Conservation (phyloP, 192 early-diverging fungal species). For the Globomyces pollinis-pini region DNA sequence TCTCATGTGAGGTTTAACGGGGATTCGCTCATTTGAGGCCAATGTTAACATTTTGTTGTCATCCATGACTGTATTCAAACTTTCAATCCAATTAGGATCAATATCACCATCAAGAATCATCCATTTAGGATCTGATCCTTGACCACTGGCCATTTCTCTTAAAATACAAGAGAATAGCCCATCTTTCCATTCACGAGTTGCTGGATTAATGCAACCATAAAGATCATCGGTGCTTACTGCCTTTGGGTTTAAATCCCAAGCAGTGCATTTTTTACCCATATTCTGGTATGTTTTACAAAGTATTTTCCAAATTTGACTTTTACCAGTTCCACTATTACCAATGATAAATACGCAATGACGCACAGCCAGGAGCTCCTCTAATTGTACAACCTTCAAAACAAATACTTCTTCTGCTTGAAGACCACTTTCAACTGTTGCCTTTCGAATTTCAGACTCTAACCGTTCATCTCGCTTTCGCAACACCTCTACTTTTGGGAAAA, state of each 20-base stretch:
- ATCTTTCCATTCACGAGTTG: conserved; percentile 63
- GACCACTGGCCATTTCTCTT: conserved; percentile 49
- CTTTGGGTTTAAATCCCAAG: conserved; percentile 53
- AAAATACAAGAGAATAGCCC: conserved; percentile 57
- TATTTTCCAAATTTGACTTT: conserved; percentile 62
- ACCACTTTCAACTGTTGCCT: conserved; percentile 52
- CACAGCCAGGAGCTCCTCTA: conserved; percentile 57
- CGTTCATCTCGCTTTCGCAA: conserved; percentile 50
- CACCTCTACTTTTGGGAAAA: conserved; percentile 59
- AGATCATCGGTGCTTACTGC: conserved; percentile 60
- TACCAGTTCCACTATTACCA: conserved; percentile 58
- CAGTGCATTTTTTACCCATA: conserved; percentile 52
- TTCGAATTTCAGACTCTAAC: conserved; percentile 54
- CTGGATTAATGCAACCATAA: conserved; percentile 60
- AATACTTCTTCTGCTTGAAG: conserved; percentile 61
- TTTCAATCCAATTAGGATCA: conserved; percentile 65
- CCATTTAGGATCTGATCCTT: conserved; percentile 57
- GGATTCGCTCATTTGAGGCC: conserved; percentile 60
- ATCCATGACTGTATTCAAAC: conserved; percentile 62
- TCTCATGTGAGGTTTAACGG: conserved; percentile 55
- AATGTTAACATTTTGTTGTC: conserved; percentile 64
- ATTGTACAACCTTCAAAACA: conserved; percentile 53
- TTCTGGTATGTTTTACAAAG: conserved; percentile 50
- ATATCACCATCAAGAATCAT: conserved; percentile 60
- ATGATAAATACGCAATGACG: conserved; percentile 65